Evolutionary conservation across 2,329 filamentous ascomycete genomes (phyloP), one percentile per base, ranked within the genome.

Genomic region (Arthrinium puccinioides): DNA sequence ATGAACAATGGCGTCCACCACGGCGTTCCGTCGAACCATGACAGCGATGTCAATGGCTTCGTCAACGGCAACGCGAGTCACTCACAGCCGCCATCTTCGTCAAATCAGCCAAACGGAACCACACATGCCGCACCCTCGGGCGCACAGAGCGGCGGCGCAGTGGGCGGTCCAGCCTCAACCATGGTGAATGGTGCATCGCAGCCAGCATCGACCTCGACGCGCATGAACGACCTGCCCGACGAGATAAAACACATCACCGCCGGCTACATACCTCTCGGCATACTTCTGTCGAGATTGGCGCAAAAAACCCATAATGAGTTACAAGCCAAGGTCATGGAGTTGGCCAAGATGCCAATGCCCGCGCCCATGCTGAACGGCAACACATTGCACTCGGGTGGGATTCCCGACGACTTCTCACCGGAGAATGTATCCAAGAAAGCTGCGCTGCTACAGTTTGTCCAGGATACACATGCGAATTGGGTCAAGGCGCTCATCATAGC

Each of bases 401-500:
- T 54, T 4, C 48, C 54, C 3, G 74, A 79, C 38, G 79, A 85
- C 50, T 68, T 63, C 15, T 81, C 78, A 2, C 56, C 60, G 26
- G 78, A 82, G 42, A 90, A 87, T 52, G 53, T 85, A 10, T 69
- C 73, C 21, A 95, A 94, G 63, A 96, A 95, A 61, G 63, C 76
- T 20, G 63, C 70, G 24, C 60, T 96, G 37, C 62, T 95, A 41
- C 77, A 84, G 29, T 94, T 92, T 63, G 79, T 84, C 8, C 82
- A 90, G 56, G 75, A 79, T 16, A 78, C 84, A 52, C 82, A 95
- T 53, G 79, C 82, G 21, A 87, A 87, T 64, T 97, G 94, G 70
- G 87, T 94, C 57, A 97, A 98, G 64, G 76, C 89, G 7, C 70
- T 96, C 15, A 87, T 98, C 16, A 81, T 98, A 32, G 80, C 84